phyloP scores from a whole-genome alignment of 306 rosid genomes.

The Prunus kanzakura region DNA sequence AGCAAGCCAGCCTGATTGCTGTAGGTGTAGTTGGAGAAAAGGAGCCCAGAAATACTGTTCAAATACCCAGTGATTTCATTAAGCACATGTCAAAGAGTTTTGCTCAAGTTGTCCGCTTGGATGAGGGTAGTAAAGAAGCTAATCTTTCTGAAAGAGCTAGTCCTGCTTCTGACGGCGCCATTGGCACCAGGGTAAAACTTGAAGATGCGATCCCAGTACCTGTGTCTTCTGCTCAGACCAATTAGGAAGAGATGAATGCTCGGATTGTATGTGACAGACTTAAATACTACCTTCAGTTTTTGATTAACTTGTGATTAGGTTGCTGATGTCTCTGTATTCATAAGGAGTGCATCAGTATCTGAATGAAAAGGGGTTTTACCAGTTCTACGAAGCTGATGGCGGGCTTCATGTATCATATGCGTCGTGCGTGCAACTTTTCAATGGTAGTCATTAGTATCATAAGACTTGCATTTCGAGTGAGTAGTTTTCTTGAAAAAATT shows the following conservation, averaged over 20 bases:
- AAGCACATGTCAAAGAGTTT: slow-evolving; percentile 84
- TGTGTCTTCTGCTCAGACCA: slow-evolving; percentile 53
- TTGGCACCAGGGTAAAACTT: slow-evolving; percentile 38
- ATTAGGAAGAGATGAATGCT: slow-evolving; percentile 31
- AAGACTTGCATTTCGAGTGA: slow-evolving; percentile 27
- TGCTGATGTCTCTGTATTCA: slow-evolving; percentile 35
- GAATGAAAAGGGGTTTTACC: slow-evolving; percentile 21
- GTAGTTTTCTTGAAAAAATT: slow-evolving; percentile 27
- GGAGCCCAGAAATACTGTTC: slow-evolving; percentile 49
- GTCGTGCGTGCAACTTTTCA: slow-evolving; percentile 27
- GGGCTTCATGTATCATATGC: slow-evolving; percentile 46
- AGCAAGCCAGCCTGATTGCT: slow-evolving; percentile 50
- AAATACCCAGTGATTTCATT: slow-evolving; percentile 50
- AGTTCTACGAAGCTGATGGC: slow-evolving; percentile 19
- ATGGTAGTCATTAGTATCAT: slow-evolving; percentile 23
- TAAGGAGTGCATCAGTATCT: slow-evolving; percentile 19
- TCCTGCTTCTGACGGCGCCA: slow-evolving; percentile 39
- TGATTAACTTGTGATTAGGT: slow-evolving; percentile 34
- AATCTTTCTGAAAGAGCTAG: slow-evolving; percentile 36
- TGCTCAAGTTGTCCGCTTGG: slow-evolving; percentile 71
- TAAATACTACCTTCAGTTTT: slow-evolving; percentile 31
- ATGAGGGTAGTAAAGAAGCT: slow-evolving; percentile 53
- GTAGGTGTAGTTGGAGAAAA: slow-evolving; percentile 55
- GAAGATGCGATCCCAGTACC: slow-evolving; percentile 53
- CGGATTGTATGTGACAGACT: slow-evolving; percentile 25